Evolutionary conservation across 139 green algal species (phyloP), one percentile per base, ranked within the genome.

Genomic region (Chlamydomonas eustigma): DNA sequence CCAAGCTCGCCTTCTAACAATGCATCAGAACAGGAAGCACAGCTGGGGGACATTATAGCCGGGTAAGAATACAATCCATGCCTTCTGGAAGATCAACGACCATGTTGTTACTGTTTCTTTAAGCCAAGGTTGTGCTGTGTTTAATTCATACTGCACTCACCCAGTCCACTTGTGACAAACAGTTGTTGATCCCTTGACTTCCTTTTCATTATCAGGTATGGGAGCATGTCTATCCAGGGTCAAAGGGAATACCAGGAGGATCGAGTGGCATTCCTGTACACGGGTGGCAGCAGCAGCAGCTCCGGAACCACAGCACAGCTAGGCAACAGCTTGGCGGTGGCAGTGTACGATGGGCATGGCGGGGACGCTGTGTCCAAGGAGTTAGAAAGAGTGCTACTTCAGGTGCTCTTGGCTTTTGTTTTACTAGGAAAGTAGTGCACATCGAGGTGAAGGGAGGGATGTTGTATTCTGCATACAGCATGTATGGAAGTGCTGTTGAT

Each of bases 321-420:
- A 1, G 8, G 36, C 39, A 72, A 30, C 18, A 31, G 64, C 75
- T 52, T 80, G 22, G 36, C 36, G 3, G 64, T 38, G 2, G 75
- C 33, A 3, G 75, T 80, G 64, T 80, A 70, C 69, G 75, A 80
- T 52, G 75, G 75, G 33, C 75, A 80, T 70, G 75, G 75, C 1
- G 75, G 75, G n/a, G 75, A 80, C 24, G 34, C 72, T 1, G 38
- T 80, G 2, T 80, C 75, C 18, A 80, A 80, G 32, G 75, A 80
- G 44, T 35, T 80, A 39, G 64, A 80, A 35, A 24, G 64, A 25
- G 34, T 68, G 3, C 44, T 80, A 34, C 64, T 80, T 32, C 64
- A 75, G 75, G 75, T 80, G 32, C 31, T 50, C 25, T 5, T 73
- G 32, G 18, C 33, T 68, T n/a, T n/a, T n/a, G n/a, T n/a, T n/a